Evolutionary conservation across 257 asterid genomes (phyloP), one percentile per base, ranked within the genome.

Genomic region (Handroanthus guayacan): DNA sequence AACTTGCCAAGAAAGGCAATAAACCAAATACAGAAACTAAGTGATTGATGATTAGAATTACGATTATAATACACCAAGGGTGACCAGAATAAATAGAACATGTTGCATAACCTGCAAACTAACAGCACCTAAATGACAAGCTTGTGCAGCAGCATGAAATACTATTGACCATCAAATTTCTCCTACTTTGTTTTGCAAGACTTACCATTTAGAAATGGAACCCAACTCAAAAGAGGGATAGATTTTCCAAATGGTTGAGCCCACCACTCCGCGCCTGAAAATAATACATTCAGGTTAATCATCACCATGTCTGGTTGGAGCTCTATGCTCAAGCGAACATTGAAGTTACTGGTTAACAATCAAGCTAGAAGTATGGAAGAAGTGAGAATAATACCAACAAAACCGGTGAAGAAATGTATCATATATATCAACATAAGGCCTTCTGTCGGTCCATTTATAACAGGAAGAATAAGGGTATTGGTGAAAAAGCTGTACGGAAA

Each of bases 261-360:
- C 98, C 98, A 93, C 98, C 98, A 93, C 72, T 89, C 93, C 57
- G 96, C 87, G 67, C 97, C 98, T 93, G 84, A 82, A 82, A 12
- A 85, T 70, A 31, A 73, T 54, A 66, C 67, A 78, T 44, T 50
- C 12, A 77, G 56, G 67, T 73, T 74, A 83, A 71, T 60, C 51
- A 63, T 34, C 51, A 38, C 20, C 20, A 39, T 50, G 43, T 61
- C 62, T 25, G 18, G 51, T 9, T 76, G 76, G 58, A 69, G 11
- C 31, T 52, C 51, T 41, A 52, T 74, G 34, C 20, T 55, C 17
- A 52, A 6, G 37, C 66, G 55, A 3, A 36, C 2, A 37, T 55
- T 66, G 44, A 66, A 52, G 31, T 25, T 25, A 25, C 31, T 25
- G 2, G 60, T 55, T 1, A 62, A 38, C 11, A 54, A 78, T 17